Evolutionary conservation across 768 basidiomycete species (phyloP).

Genomic region (Leccinum ochraceum): DNA sequence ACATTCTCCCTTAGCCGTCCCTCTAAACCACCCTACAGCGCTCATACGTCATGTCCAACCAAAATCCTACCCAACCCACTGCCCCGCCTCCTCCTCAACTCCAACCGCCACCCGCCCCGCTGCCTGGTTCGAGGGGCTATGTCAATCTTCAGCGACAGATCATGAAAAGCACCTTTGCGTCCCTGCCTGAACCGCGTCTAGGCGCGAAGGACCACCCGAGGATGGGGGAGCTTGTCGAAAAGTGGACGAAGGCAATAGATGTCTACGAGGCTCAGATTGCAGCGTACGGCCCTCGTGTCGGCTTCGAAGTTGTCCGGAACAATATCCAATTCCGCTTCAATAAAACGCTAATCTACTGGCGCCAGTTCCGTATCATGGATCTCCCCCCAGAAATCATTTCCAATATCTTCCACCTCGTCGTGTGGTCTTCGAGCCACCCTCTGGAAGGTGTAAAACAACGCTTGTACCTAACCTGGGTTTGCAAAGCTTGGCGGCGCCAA

Average conservation of each 20-base stretch:
- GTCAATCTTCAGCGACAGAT: slow-evolving; percentile 18
- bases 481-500: slow-evolving; percentile 52
- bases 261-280: slow-evolving; percentile 22
- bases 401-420: slow-evolving; percentile 62
- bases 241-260: slow-evolving; percentile 21
- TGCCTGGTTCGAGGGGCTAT: slow-evolving; percentile 23
- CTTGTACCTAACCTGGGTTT: slow-evolving; percentile 58
- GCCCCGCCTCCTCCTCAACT: slow-evolving; percentile 5
- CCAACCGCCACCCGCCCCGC: slow-evolving; percentile 9
- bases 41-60: slow-evolving; percentile 18
- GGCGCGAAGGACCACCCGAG: slow-evolving; percentile 1
- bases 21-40: slow-evolving; percentile 7
- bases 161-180: slow-evolving; percentile 21
- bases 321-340: slow-evolving; percentile 24
- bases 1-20: not conserved
- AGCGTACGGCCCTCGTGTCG: slow-evolving; percentile 22
- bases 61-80: slow-evolving; percentile 11
- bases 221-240: slow-evolving; percentile 5
- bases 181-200: slow-evolving; percentile 19
- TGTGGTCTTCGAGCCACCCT: slow-evolving; percentile 50
- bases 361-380: slow-evolving; percentile 56
- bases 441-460: slow-evolving; percentile 40
- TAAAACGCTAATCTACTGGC: slow-evolving; percentile 34
- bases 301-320: slow-evolving; percentile 7
- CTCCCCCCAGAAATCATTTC: slow-evolving; percentile 66